phyloP scores from a whole-genome alignment of 306 rosid genomes.

The Purshia tridentata region DNA sequence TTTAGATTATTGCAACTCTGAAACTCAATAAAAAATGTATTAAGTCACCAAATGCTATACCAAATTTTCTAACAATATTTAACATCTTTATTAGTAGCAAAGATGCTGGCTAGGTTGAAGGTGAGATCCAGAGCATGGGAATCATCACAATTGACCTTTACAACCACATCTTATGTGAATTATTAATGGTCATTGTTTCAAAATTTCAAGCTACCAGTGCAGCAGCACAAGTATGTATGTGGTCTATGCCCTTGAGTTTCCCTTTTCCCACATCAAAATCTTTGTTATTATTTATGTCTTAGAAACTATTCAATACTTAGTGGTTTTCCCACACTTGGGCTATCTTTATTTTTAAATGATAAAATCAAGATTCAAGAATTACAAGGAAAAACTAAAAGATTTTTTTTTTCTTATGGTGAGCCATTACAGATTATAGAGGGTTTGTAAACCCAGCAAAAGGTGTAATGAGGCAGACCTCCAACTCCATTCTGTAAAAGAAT shows the following conservation, averaged over 20 bases:
- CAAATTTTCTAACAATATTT: background rate
- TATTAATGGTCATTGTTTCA: background rate
- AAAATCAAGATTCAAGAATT: background rate
- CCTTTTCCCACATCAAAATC: background rate
- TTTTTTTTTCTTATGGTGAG: background rate
- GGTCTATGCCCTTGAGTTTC: background rate
- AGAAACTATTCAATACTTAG: background rate
- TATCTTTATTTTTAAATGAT: too few relatives aligned
- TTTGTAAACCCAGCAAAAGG: background rate
- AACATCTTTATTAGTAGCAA: background rate
- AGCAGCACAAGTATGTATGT: background rate
- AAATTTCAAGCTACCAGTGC: background rate
- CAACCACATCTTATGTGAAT: background rate
- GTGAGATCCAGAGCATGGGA: background rate
- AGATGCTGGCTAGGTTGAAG: background rate
- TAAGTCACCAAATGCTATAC: background rate
- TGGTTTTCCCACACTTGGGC: background rate
- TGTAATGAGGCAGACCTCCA: background rate
- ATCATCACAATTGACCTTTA: background rate
- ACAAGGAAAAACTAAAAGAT: background rate
- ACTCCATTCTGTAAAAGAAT: background rate
- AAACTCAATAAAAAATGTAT: background rate
- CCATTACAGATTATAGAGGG: background rate
- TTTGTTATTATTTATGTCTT: background rate
- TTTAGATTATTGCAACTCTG: background rate